Evolutionary conservation across 805 yeast genomes (phyloP), one percentile per base, ranked within the genome.

Genomic region (Wickerhamomyces xylosicus): DNA sequence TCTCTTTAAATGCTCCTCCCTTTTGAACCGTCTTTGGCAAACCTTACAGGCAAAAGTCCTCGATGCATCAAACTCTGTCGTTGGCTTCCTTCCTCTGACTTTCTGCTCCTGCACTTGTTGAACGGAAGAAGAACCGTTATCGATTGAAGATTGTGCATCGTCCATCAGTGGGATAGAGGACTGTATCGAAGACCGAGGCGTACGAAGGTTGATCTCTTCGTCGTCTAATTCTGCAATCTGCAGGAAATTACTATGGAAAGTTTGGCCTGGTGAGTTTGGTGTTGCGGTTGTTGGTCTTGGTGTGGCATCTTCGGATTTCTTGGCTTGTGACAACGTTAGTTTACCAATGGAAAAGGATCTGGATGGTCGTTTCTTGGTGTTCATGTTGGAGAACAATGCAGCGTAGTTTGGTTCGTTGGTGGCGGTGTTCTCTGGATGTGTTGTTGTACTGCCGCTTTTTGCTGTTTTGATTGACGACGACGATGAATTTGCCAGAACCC

Each of bases 1-100:
- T 43, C 92, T 67, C 54, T 79, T 79, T 48, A 82, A 60, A 56
- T 82, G 92, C 51, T 82, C 92, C 54, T 80, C 85, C 47, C 92
- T 67, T 53, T 79, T 76, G 59, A 82, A 82, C 35, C 73, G 56
- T 47, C 89, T 67, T 36, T 71, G 66, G 55, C 90, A 81, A 50
- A 67, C 71, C 25, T 71, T 72, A 55, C 89, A 81, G 22, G 72
- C 71, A 52, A 70, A 80, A 33, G 74, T 74, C 57, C 79, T 79
- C 10, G 69, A 37, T 6, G 56, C 50, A 49, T 77, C 84, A 16
- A 73, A 77, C 37, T 71, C 73, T 44, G 71, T 60, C 33, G 78
- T 71, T 19, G 81, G 84, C 54, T 77, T 78, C 32, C 85, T 66
- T 5, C 85, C 85, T 36, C 85, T 63, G 3, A 74, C 69, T 39